Percentiles rank a stretch among this genome's conserved stretches.
These are phyloP conservation scores for Pseudocercospora crystallina DNA, from an alignment of 2,329 filamentous ascomycete genomes.

Conservation along the genomic window DNA sequence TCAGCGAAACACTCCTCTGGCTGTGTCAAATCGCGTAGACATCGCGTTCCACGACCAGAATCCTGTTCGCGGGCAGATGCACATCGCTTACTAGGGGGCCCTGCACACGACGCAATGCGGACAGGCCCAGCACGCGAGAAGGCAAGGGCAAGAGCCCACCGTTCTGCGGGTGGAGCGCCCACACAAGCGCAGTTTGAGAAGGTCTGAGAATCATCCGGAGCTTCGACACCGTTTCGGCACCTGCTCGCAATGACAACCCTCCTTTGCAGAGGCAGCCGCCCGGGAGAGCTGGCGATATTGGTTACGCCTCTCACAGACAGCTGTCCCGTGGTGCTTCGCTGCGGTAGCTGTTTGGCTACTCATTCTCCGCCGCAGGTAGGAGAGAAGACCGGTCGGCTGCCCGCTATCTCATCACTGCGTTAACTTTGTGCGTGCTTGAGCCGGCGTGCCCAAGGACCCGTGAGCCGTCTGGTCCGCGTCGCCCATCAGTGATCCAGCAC, in stretches of 20 bases:
- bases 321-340: too few species aligned
- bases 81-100: slow-evolving; percentile 3
- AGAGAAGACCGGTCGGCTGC: neutral
- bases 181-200: neutral
- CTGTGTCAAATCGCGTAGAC: neutral
- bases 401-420: slow-evolving; percentile 8
- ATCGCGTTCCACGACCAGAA: slow-evolving; percentile 3
- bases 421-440: slow-evolving; percentile 7
- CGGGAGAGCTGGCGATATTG: neutral
- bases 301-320: neutral
- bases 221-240: slow-evolving; percentile 5
- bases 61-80: neutral
- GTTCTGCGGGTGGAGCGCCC: neutral
- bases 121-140: slow-evolving; percentile 15
- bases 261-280: slow-evolving; percentile 1
- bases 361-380: neutral
- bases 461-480: neutral
- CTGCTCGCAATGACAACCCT: slow-evolving; percentile 1
- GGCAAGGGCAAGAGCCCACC: slow-evolving; percentile 4
- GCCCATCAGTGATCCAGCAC: slow-evolving; percentile 1
- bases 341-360: too few species aligned
- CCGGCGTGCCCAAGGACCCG: neutral
- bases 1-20: too few species aligned
- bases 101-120: slow-evolving; percentile 8
- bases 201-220: neutral